Evolutionary conservation across 805 yeast species (phyloP).

Genomic region (Jamesozyma spencerorum): DNA sequence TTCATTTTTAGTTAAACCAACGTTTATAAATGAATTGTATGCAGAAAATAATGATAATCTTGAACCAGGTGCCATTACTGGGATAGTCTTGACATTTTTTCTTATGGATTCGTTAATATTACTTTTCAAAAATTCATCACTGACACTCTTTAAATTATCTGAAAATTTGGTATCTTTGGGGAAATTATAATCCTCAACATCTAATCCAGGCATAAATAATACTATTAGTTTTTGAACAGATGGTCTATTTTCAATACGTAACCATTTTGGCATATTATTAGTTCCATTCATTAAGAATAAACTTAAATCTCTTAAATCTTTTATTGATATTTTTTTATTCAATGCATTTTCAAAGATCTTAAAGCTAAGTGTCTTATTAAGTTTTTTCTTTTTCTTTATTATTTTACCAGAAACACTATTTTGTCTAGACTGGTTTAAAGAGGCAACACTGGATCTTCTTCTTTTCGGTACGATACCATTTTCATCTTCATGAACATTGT

Average conservation of each 20-base stretch:
- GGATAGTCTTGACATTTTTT: constrained; percentile 29
- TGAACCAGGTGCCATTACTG: constrained; percentile 59
- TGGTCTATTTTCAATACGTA: constrained; percentile 39
- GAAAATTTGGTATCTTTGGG: constrained; percentile 12
- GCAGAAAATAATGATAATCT: constrained; percentile 47
- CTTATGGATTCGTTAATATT: constrained; percentile 6
- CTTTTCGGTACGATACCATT: constrained; percentile 9
- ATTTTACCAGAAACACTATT: constrained; percentile 7
- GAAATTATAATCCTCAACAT: constrained; percentile 33
- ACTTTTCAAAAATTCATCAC: constrained; percentile 5
- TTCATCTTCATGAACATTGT: background rate
- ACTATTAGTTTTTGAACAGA: constrained; percentile 47
- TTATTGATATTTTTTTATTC: constrained; percentile 26
- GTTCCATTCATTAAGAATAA: constrained; percentile 36
- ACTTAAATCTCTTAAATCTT: constrained; percentile 40
- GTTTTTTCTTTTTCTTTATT: constrained; percentile 28
- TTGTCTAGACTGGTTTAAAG: constrained; percentile 7
- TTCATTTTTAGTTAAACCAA: constrained; percentile 51
- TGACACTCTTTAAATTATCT: constrained; percentile 2
- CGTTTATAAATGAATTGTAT: constrained; percentile 43
- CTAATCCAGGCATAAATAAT: constrained; percentile 58
- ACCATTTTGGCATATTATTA: constrained; percentile 39
- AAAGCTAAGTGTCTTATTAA: constrained; percentile 26
- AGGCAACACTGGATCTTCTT: constrained; percentile 25
- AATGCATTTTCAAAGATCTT: constrained; percentile 26